Evolutionary conservation across 2,329 filamentous ascomycete species (phyloP), one percentile per base, ranked within the genome.

Genomic region (Ophiocordyceps robertsii): DNA sequence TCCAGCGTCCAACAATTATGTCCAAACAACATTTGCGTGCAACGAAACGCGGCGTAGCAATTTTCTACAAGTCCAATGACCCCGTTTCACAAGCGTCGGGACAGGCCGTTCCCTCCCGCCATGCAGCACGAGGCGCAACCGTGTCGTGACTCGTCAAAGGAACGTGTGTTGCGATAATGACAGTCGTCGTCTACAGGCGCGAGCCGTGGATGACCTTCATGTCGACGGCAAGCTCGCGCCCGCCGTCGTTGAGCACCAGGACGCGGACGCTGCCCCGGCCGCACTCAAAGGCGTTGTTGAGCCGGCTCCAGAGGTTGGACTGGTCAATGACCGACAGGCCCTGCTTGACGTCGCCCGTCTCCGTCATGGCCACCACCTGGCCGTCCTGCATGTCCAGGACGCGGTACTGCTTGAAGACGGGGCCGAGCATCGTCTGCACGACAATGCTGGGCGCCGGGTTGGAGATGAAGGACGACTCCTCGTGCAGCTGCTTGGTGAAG

Each of bases 401-500:
- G 61, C 92, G 89, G 83, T 98, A 98, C 78, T 96, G 92, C 87
- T 96, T 96, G 87, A 96, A 95, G 73, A 96, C 81, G 51, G 92
- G 92, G 57, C 90, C 92, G 54, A 94, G 84, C 88, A 98, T 96
- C 73, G 90, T 96, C 83, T 98, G 92, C 59, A 98, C 90, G 51
- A 96, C 80, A 47, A 98, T 92, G 56, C 86, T 95, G 56, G 90
- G 90, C 53, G 84, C 86, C 52, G 92, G 92, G 83, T 94, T 93
- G 70, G 86, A 89, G 72, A 96, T 81, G 72, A 95, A 95, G 58
- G 84, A 90, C 44, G 87, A 95, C 82, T 98, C 92, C 74, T 98
- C 92, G 63, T 96, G 88, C 53, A 98, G 80, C 75, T 96, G 87
- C 79, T 95, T 94, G 77, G 89, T 95, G 86, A 98, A 98, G 61